Evolutionary conservation across 306 rosid species (phyloP), one percentile per base, ranked within the genome.

Genomic region (Sophora flavescens): DNA sequence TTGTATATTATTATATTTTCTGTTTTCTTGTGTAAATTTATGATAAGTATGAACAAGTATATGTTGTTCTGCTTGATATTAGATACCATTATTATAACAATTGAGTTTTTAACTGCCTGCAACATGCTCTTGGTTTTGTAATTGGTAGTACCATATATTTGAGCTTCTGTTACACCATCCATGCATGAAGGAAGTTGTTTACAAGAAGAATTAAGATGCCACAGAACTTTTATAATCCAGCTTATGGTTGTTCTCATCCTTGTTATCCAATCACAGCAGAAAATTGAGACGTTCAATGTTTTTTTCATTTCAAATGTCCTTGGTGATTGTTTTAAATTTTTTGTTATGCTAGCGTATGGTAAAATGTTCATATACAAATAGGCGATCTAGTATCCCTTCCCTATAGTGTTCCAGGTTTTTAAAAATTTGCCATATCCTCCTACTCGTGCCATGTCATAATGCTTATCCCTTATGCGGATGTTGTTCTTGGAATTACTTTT

Each of bases 41-140:
- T 75, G 47, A 47, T 59, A 30, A 32, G 26, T 59, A 44, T 61
- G 33, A 70, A 48, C 41, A 44, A 47, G n/a, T 52, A 3, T 56
- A 15, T 50, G 33, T 60, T 51, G 14, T 63, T 35, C 33, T 48
- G 45, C 38, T 47, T 78, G 68, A 30, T 47, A 54, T 62, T 68
- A 26, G 62, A 66, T 44, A 63, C 33, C 59, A 22, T 67, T 61
- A 48, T 9, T 61, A 48, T 9, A 62, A 59, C 8, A 3, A 39
- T 45, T 9, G 8, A 44, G 17, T 44, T 83, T 57, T 42, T 36
- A 6, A 41, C 33, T 78, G 15, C 74, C 39, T 81, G 33, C 38
- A 33, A 32, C 74, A 35, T 72, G 62, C 80, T 76, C 16, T 60
- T 80, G 68, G 70, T 77, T 70, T 64, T 47, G 12, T 33, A 47